Evolutionary conservation across 805 yeast genomes (phyloP), one percentile per base, ranked within the genome.

Genomic region (Tetrapisispora iriomotensis): DNA sequence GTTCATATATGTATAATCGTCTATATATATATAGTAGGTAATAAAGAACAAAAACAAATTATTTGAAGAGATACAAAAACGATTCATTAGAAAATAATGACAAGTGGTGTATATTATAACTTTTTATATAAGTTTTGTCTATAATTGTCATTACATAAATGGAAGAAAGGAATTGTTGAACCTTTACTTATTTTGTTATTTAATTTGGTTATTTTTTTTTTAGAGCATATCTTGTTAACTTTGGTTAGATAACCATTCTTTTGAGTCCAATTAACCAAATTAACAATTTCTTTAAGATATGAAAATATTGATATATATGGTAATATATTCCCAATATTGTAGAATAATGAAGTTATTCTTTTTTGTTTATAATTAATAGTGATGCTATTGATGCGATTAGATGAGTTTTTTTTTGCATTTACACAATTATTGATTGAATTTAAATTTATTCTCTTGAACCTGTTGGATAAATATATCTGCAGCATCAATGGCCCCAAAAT

Each of bases 121-220:
- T 34, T 35, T 28, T 28, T 35, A 35, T 35, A 21, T 35, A 35
- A 21, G n/a, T 28, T 28, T 6, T 35, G 25, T 35, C 38, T 35
- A 35, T 35, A 35, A 27, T 27, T 27, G 6, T 35, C 30, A 28
- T 35, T 35, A 35, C 28, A 27, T 18, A 21, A 35, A 27, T 20
- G 38, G 9, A 23, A 28, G 24, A 33, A 22, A 9, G 29, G 17
- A 13, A 19, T 32, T 15, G 29, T 13, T 23, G 24, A 33, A 12
- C 22, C 29, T 13, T 23, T 33, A 33, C 36, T 22, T 22, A 3
- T 33, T 33, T 33, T 33, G 36, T 33, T 33, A 33, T 33, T 23
- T 23, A 28, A 23, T 14, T 5, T 7, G n/a, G 9, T 13, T 14
- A 14, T 33, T 14, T 33, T 33, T 22, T 15, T 20, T 4, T 23